phyloP scores from a whole-genome alignment of 2,329 filamentous ascomycete genomes.

The Aquanectria penicillioides region DNA sequence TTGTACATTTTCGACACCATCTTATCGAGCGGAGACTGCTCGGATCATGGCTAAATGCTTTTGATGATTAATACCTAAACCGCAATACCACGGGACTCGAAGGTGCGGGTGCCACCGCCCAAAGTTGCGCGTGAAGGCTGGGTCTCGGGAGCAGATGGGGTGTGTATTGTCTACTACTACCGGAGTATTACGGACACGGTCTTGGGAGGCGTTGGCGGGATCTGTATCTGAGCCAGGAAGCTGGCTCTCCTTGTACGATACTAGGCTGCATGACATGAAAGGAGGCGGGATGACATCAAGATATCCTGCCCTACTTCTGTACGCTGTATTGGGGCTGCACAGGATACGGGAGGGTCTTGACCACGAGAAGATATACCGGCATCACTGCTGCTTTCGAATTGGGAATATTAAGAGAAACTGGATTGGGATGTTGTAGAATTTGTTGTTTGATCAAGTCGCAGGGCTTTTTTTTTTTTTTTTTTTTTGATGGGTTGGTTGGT shows the following conservation, averaged over 20 bases:
- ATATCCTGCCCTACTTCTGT: background rate
- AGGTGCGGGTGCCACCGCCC: constrained; percentile 36
- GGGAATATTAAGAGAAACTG: constrained; percentile 23
- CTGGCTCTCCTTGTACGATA: constrained; percentile 46
- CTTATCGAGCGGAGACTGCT: constrained; percentile 33
- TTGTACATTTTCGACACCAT: constrained; percentile 43
- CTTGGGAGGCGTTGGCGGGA: constrained; percentile 42
- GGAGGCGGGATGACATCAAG: constrained; percentile 22
- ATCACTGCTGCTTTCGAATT: constrained; percentile 15
- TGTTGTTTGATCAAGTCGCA: constrained; percentile 35
- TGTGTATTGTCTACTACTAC: constrained; percentile 38
- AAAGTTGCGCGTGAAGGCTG: constrained; percentile 30
- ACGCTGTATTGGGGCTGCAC: background rate
- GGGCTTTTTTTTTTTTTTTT: too few species aligned
- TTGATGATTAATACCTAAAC: constrained; percentile 34
- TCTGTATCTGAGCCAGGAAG: constrained; percentile 39
- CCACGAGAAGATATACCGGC: constrained; percentile 13
- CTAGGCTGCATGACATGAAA: constrained; percentile 37
- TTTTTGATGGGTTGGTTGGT: constrained; percentile 20
- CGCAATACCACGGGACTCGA: constrained; percentile 27
- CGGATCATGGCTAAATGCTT: constrained; percentile 33
- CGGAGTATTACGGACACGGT: constrained; percentile 42
- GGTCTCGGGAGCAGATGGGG: constrained; percentile 28
- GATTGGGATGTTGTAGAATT: constrained; percentile 36
- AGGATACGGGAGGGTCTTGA: constrained; percentile 5